Evolutionary conservation across 1,284 basidiomycete genomes (phyloP), one percentile per base, ranked within the genome.

Genomic region (Coriolopsis trogii): DNA sequence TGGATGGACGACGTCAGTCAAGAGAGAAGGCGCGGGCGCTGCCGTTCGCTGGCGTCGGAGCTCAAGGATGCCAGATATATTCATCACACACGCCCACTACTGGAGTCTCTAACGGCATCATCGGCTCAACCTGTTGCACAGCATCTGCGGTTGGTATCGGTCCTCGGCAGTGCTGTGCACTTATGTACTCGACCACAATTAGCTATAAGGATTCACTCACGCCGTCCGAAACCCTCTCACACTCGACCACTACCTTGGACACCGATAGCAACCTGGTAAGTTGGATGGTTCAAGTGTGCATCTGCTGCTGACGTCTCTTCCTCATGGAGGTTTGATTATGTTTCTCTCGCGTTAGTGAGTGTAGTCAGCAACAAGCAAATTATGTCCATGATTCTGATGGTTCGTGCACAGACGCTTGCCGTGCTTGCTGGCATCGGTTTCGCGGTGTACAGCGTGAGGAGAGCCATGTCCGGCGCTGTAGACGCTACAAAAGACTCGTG

Each of bases 401-500:
- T 13, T 6, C 26, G 25, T 16, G 5, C 10, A 28, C 40, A 64
- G 61, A 64, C 63, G 13, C 47, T 64, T 10, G 49, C 53, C 3
- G 24, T 61, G 12, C 25, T 59, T 18, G 47, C 47, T 7, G 59
- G 36, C 1, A 13, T 63, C 2, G 56, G 46, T 0, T 56, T 53
- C n/a, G 55, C 54, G 1, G 34, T 57, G 20, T n/a, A 56, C 4
- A 28, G 53, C 16, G 37, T 56, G 18, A 37, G 26, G 4, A 49
- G 40, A 16, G 49, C 49, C n/a, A 44, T 49, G n/a, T 53, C 58
- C 3, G 30, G 50, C 1, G 59, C 52, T 1, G 49, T 57, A 3
- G 51, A 62, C 33, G 46, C 58, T 3, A 60, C 63, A 6, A 64
- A 64, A 46, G 55, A 54, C 21, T 58, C 58, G 63, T 64, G 28